Percentiles rank a stretch among this genome's conserved stretches.
phyloP scores from a whole-genome alignment of 2,329 filamentous ascomycete genomes.

The Epichloe bromicola region DNA sequence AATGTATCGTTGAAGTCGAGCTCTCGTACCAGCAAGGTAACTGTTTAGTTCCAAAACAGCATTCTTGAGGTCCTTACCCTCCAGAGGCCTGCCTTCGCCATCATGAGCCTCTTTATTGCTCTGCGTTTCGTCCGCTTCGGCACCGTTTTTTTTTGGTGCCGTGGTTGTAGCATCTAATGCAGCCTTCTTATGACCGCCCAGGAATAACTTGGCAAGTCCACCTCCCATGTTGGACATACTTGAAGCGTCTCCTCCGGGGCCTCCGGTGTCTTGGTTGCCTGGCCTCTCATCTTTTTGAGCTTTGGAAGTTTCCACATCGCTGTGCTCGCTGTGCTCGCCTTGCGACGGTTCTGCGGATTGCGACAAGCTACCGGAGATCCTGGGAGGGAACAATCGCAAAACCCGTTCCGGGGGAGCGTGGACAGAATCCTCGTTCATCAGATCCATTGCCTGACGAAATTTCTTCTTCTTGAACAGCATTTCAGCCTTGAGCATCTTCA shows the following conservation, averaged over 20 bases:
- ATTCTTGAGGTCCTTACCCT: conserved; percentile 71
- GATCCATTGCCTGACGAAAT: conserved; percentile 73
- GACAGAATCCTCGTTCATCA: conserved; percentile 75
- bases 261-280: conserved; percentile 13
- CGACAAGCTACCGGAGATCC: conserved; percentile 73
- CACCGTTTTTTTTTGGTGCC: conserved; percentile 40
- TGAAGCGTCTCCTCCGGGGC: conserved; percentile 11
- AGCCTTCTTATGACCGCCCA: conserved; percentile 31
- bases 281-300: conserved; percentile 16
- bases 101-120: conserved; percentile 31
- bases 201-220: conserved; percentile 42
- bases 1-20: conserved; percentile 47
- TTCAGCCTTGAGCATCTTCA: conserved; percentile 88
- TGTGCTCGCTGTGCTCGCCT: conserved; percentile 31
- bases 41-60: conserved; percentile 75
- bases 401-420: conserved; percentile 88
- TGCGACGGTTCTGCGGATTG: conserved; percentile 30
- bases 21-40: conserved; percentile 77
- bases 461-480: conserved; percentile 68
- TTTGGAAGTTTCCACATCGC: conserved; percentile 22
- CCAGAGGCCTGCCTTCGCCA: conserved; percentile 39
- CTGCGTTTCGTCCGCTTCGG: conserved; percentile 41
- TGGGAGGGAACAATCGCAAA: conserved; percentile 67
- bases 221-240: conserved; percentile 26
- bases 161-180: conserved; percentile 46